phyloP scores from a whole-genome alignment of 768 basidiomycete genomes.

The Trametes cinnabarina region DNA sequence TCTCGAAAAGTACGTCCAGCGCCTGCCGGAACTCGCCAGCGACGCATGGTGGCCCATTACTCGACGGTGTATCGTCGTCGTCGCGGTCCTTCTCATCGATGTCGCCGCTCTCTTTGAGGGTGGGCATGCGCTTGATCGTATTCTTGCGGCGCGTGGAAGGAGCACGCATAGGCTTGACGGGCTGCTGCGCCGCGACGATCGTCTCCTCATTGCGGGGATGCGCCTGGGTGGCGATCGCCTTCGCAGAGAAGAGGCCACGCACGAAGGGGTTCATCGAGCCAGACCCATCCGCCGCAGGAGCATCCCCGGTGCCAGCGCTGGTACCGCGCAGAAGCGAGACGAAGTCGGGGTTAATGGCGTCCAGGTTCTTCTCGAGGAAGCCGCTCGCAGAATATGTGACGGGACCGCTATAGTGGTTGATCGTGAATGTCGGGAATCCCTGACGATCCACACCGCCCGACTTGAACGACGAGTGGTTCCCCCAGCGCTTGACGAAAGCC shows the following conservation, averaged over 20 bases:
- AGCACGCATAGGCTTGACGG: constrained; percentile 90
- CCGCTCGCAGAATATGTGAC: constrained; percentile 90
- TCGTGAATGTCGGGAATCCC: constrained; percentile 83
- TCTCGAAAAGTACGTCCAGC: constrained; percentile 81
- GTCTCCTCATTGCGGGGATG: constrained; percentile 94
- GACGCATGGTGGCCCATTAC: constrained; percentile 59
- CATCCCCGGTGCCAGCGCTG: constrained; percentile 22
- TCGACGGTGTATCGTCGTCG: constrained; percentile 36
- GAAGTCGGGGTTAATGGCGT: constrained; percentile 90
- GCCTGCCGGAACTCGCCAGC: constrained; percentile 87
- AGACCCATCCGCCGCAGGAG: constrained; percentile 58
- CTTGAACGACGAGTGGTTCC: constrained; percentile 91
- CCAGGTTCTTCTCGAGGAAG: constrained; percentile 87
- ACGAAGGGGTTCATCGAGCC: constrained; percentile 92
- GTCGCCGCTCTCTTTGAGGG: constrained; percentile 45
- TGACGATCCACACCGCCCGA: constrained; percentile 69
- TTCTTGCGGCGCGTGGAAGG: constrained; percentile 86
- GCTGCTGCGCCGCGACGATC: constrained; percentile 91
- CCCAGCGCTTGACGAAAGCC: constrained; percentile 92
- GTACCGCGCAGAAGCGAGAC: constrained; percentile 82
- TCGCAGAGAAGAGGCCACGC: constrained; percentile 82
- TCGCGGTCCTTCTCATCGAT: constrained; percentile 51
- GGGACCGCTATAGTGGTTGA: constrained; percentile 88
- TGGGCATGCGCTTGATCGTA: constrained; percentile 61
- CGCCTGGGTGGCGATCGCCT: constrained; percentile 87